Percentiles rank a stretch among this genome's conserved stretches.
These are phyloP conservation scores for Fomitopsis schrenkii DNA, from an alignment of 1,284 basidiomycete species.

Conservation along the genomic window DNA sequence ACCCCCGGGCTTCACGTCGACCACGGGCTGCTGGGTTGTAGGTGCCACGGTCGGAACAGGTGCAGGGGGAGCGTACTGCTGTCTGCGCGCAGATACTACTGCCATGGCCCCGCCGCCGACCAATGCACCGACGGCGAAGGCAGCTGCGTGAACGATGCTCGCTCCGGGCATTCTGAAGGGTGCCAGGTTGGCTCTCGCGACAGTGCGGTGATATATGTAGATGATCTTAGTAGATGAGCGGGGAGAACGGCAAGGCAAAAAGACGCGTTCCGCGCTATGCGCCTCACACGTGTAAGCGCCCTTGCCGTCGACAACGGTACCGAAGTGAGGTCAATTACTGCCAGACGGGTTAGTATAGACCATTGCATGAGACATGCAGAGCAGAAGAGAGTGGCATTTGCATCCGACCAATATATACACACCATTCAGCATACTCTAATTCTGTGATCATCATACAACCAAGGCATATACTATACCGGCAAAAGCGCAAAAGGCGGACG, in stretches of 20 bases:
- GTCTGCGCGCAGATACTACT: conserved; percentile 27
- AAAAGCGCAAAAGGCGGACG: conserved; percentile 10
- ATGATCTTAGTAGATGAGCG: too few relatives aligned
- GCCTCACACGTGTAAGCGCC: too few relatives aligned
- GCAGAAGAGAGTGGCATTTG: not conserved
- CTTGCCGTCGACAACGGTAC: too few relatives aligned
- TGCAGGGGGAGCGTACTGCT: conserved; percentile 9
- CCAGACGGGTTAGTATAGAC: too few relatives aligned
- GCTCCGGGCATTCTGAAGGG: conserved; percentile 35
- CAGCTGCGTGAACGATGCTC: conserved; percentile 54
- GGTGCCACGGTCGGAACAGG: conserved; percentile 5
- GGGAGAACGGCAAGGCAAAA: too few relatives aligned
- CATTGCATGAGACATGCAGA: too few relatives aligned
- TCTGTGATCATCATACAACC: conserved; percentile 14
- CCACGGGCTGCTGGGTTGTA: conserved; percentile 11
- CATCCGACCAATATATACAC: conserved; percentile 7
- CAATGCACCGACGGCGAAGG: conserved; percentile 67
- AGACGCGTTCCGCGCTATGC: too few relatives aligned
- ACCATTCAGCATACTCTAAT: conserved; percentile 6
- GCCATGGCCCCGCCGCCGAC: conserved; percentile 66
- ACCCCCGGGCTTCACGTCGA: conserved; percentile 21
- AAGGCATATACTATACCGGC: conserved; percentile 7
- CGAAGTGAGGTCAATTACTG: too few relatives aligned
- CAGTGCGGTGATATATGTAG: too few relatives aligned
- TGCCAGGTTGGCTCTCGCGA: not conserved